Conservation (phyloP, 1,284 basidiomycete genomes). For the Naganishia sp. region DNA sequence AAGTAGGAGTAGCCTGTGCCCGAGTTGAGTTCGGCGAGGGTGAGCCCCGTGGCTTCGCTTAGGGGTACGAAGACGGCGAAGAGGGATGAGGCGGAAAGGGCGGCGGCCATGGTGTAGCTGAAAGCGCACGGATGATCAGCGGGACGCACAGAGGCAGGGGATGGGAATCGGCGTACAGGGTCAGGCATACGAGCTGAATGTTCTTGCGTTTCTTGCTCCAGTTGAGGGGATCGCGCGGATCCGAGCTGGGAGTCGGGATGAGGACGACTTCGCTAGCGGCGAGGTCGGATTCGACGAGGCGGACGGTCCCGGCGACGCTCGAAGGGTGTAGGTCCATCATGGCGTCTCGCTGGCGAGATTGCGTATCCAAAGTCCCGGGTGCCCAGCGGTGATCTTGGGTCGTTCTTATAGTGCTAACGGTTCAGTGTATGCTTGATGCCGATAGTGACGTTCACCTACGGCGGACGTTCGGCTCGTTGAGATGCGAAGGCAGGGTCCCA, state of each 20-base stretch:
- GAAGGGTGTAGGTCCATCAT: constrained; percentile 5
- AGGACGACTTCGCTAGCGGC: constrained; percentile 35
- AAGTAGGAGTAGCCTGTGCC: constrained; percentile 41
- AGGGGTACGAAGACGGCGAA: constrained; percentile 40
- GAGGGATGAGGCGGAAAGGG: constrained; percentile 33
- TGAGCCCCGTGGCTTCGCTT: constrained; percentile 36
- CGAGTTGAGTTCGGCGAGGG: constrained; percentile 39
- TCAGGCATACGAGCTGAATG: constrained; percentile 36
- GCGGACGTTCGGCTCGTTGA: no score
- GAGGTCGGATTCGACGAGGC: constrained; percentile 6
- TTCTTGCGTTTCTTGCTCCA: constrained; percentile 37
- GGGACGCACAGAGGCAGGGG: neutral
- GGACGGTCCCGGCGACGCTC: constrained; percentile 2
- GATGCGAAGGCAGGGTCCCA: no score
- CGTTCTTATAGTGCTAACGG: no score
- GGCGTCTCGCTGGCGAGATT: neutral
- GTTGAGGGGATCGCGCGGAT: constrained; percentile 40
- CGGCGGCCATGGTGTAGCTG: constrained; percentile 29
- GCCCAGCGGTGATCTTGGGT: no score
- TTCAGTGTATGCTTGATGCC: no score
- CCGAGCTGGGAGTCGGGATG: constrained; percentile 34
- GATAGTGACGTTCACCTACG: no score
- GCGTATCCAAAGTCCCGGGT: no score
- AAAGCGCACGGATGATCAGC: neutral
- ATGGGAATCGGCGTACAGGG: constrained; percentile 18